Percentiles rank a stretch among this genome's conserved stretches.
These are phyloP conservation scores for Erodium moschatum DNA, from an alignment of 441 rosid species.

Conservation along the genomic window DNA sequence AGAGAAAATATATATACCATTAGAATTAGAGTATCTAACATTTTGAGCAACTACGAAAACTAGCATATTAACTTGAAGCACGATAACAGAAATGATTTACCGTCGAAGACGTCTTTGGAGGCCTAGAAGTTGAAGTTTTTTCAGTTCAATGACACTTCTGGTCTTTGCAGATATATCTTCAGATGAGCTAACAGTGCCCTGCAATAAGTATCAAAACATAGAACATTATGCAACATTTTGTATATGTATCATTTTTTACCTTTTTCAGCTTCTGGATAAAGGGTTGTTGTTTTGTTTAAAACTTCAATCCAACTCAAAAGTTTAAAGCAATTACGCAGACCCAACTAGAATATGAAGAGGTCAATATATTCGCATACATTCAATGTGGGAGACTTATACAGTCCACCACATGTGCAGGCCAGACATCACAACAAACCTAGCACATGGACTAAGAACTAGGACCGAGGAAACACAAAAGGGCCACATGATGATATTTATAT, in stretches of 20 bases:
- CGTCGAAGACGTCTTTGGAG: slow-evolving; percentile 79
- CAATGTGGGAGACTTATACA: neutral
- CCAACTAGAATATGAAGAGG: neutral
- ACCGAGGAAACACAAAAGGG: neutral
- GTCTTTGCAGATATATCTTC: slow-evolving; percentile 85
- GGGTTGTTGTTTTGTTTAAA: neutral
- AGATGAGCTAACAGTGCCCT: slow-evolving; percentile 75
- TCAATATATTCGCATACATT: neutral
- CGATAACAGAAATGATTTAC: slow-evolving; percentile 29
- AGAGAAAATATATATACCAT: slow-evolving; percentile 1
- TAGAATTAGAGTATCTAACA: neutral
- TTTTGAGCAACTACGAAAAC: neutral
- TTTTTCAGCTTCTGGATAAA: neutral
- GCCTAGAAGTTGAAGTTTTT: slow-evolving; percentile 73
- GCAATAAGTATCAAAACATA: slow-evolving; percentile 13
- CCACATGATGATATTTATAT: neutral
- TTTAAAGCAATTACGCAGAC: neutral
- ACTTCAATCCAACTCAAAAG: neutral
- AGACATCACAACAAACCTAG: neutral
- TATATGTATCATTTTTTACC: neutral
- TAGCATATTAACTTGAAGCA: neutral
- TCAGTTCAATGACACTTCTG: slow-evolving; percentile 83
- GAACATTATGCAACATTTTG: slow-evolving; percentile 8
- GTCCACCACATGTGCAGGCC: neutral
- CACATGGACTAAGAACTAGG: too few species aligned